Evolutionary conservation across 2,329 filamentous ascomycete genomes (phyloP).

Genomic region (Sporothrix pallida): DNA sequence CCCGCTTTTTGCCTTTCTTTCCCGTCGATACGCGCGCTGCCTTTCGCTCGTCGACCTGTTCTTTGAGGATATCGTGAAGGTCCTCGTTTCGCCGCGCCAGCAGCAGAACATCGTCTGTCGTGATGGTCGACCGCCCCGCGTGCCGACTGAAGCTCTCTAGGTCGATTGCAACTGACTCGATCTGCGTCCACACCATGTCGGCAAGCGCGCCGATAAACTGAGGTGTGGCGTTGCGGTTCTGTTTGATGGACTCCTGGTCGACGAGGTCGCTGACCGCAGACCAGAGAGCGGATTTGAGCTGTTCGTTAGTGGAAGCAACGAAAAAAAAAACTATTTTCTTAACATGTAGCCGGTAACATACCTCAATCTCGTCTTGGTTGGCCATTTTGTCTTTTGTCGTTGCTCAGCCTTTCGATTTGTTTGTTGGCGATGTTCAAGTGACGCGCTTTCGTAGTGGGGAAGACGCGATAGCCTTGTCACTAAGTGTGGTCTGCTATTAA

Average conservation of each 20-base stretch:
- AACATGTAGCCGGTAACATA: slow-evolving; percentile 23
- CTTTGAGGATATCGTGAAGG: slow-evolving; percentile 74
- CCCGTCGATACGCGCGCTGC: slow-evolving; percentile 48
- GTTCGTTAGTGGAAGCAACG: slow-evolving; percentile 40
- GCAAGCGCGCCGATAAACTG: slow-evolving; percentile 88
- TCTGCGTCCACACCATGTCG: slow-evolving; percentile 85
- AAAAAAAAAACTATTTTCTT: neutral
- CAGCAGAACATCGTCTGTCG: slow-evolving; percentile 84
- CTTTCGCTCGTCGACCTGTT: slow-evolving; percentile 67
- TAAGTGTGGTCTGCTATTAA: neutral
- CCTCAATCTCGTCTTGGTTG: slow-evolving; percentile 43
- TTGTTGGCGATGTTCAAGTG: neutral
- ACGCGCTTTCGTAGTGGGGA: slow-evolving; percentile 21
- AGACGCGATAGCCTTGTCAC: slow-evolving; percentile 25
- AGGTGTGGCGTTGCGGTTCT: slow-evolving; percentile 83
- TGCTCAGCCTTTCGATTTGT: neutral
- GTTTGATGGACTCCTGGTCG: slow-evolving; percentile 76
- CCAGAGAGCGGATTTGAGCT: slow-evolving; percentile 85
- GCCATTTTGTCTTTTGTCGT: slow-evolving; percentile 38
- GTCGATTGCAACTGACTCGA: slow-evolving; percentile 66
- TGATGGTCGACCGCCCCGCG: slow-evolving; percentile 79
- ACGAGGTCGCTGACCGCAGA: slow-evolving; percentile 84
- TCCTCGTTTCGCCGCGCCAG: slow-evolving; percentile 87
- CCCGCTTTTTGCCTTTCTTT: slow-evolving; percentile 44
- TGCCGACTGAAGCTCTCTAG: slow-evolving; percentile 70